These are phyloP conservation scores for Bullera alba DNA, from an alignment of 768 basidiomycete genomes.

Conservation along the genomic window DNA sequence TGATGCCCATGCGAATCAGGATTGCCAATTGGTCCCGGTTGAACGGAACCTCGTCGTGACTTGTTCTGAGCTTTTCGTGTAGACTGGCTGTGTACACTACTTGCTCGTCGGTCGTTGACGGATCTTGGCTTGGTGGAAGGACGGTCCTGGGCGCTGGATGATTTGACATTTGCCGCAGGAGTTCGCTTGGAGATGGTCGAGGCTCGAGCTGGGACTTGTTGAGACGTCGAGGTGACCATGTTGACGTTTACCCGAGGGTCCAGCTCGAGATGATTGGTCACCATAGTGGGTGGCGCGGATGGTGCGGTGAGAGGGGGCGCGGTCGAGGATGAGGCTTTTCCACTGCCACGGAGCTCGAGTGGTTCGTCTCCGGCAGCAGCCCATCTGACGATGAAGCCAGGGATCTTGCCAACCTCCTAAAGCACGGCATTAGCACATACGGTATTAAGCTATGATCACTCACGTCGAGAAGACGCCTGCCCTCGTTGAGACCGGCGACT, in stretches of 20 bases:
- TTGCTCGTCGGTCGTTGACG: neutral
- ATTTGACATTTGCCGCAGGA: neutral
- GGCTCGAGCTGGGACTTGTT: neutral
- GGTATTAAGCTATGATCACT: constrained; percentile 2
- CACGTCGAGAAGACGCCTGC: constrained; percentile 16
- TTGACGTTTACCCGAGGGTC: neutral
- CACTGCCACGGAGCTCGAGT: neutral
- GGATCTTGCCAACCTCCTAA: constrained; percentile 22
- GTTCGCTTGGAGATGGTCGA: no score
- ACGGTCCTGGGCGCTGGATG: neutral
- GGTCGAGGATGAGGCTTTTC: neutral
- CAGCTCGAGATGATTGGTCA: neutral
- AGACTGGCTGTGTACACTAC: neutral
- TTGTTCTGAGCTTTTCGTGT: no score
- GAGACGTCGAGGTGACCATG: neutral
- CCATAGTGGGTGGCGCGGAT: neutral
- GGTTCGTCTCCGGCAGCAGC: constrained; percentile 14
- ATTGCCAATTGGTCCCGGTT: neutral
- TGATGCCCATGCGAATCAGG: neutral
- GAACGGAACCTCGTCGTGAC: no score
- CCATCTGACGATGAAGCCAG: constrained; percentile 25
- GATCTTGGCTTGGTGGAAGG: no score
- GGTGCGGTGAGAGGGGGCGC: neutral
- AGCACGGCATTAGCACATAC: neutral
- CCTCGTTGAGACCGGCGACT: constrained; percentile 10